Conservation (phyloP, 148 eudicot genomes). For the Selenicereus undatus region DNA sequence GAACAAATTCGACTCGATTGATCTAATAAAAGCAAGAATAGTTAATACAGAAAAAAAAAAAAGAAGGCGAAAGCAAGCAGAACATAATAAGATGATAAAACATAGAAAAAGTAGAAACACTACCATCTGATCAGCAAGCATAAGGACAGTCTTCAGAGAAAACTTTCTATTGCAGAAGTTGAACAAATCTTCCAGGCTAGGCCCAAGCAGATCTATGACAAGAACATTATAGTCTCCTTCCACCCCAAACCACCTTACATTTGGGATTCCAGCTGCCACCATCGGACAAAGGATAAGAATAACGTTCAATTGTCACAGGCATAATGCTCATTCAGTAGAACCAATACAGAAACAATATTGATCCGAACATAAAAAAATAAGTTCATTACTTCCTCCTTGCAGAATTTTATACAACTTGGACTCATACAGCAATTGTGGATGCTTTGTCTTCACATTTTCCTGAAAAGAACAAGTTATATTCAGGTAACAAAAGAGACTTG, state of each 20-base stretch:
- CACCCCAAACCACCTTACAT: slow-evolving; percentile 89
- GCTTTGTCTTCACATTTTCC: slow-evolving; percentile 87
- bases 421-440: slow-evolving; percentile 81
- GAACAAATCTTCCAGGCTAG: slow-evolving; percentile 94
- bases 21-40: slow-evolving; percentile 43
- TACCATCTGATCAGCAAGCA: slow-evolving; percentile 99
- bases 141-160: slow-evolving; percentile 90
- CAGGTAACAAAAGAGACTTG: not conserved
- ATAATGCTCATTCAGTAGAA: slow-evolving; percentile 2
- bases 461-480: slow-evolving; percentile 20
- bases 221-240: slow-evolving; percentile 97
- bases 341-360: not conserved
- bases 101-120: not conserved
- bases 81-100: not conserved
- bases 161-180: slow-evolving; percentile 91
- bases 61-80: not conserved
- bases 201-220: slow-evolving; percentile 92
- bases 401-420: slow-evolving; percentile 79
- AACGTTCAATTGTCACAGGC: slow-evolving; percentile 12
- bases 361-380: slow-evolving; percentile 14
- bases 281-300: slow-evolving; percentile 2
- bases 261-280: slow-evolving; percentile 86
- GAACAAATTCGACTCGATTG: slow-evolving; percentile 90
- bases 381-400: slow-evolving; percentile 84
- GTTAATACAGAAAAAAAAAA: not conserved